Conservation (phyloP, 495 filamentous ascomycete species). For the Aspergillus wentii region DNA sequence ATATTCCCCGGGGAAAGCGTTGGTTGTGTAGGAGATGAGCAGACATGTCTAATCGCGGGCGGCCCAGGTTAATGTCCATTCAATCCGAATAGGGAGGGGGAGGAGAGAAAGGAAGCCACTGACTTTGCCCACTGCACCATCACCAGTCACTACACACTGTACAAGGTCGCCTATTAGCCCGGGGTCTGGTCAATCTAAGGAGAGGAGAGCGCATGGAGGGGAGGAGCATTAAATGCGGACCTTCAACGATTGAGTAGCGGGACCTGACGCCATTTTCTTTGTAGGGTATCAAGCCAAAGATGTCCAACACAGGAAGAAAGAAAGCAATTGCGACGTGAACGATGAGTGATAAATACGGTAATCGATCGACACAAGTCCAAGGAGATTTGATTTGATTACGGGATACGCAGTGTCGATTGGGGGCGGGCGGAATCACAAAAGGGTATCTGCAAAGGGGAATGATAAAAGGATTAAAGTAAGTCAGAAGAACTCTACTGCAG, state of each 20-base stretch:
- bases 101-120: constrained; percentile 16
- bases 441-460: too few species aligned
- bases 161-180: constrained; percentile 20
- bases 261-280: constrained; percentile 62
- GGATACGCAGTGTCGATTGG: too few species aligned
- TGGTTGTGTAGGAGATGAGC: constrained; percentile 97
- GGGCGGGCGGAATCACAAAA: too few species aligned
- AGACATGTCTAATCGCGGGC: constrained; percentile 83
- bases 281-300: too few species aligned
- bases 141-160: constrained; percentile 96
- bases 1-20: constrained; percentile 98
- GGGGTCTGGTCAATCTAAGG: constrained; percentile 12
- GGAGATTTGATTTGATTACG: too few species aligned
- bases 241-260: constrained; percentile 72
- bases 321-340: constrained; percentile 6
- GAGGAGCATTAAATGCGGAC: constrained; percentile 32
- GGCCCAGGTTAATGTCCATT: too few species aligned
- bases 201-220: constrained; percentile 2
- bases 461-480: too few species aligned
- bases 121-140: constrained; percentile 98
- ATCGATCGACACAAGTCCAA: too few species aligned
- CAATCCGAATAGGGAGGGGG: constrained; percentile 4
- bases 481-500: too few species aligned
- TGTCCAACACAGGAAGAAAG: too few species aligned
- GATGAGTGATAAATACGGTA: too few species aligned